These are phyloP conservation scores for Laetiporus sulphureus DNA, from an alignment of 1,284 basidiomycete genomes.

Conservation along the genomic window DNA sequence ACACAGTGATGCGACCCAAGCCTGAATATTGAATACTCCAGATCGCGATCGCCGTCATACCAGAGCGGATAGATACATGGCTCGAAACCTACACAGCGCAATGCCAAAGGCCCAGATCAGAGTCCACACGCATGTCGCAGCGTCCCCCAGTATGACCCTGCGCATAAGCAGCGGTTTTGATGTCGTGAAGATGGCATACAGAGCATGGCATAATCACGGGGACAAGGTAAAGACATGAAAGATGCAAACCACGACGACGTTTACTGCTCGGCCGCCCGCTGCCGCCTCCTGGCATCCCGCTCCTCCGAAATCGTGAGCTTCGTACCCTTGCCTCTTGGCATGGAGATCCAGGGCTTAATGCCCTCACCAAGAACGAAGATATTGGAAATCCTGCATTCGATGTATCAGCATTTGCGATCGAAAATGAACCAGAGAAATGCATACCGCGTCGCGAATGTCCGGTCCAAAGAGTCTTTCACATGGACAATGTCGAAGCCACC, in stretches of 20 bases:
- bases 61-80: too few species aligned
- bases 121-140: too few species aligned
- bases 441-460: conserved; percentile 93
- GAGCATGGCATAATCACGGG: conserved; percentile 38
- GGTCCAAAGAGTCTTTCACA: conserved; percentile 92
- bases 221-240: conserved; percentile 21
- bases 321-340: conserved; percentile 97
- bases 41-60: too few species aligned
- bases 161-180: conserved; percentile 24
- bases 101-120: too few species aligned
- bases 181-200: conserved; percentile 37
- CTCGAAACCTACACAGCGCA: too few species aligned
- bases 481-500: conserved; percentile 99
- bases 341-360: conserved; percentile 92
- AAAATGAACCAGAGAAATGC: conserved; percentile 22
- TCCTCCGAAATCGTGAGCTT: conserved; percentile 90
- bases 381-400: conserved; percentile 74
- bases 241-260: conserved; percentile 21
- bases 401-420: background rate
- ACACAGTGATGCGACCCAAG: too few species aligned
- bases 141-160: conserved; percentile 7
- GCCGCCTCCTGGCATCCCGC: conserved; percentile 74
- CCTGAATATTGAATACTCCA: too few species aligned
- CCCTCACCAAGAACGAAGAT: conserved; percentile 98
- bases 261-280: conserved; percentile 49